Conservation (phyloP, 2,329 filamentous ascomycete species). For the Ophiocordyceps australis region DNA sequence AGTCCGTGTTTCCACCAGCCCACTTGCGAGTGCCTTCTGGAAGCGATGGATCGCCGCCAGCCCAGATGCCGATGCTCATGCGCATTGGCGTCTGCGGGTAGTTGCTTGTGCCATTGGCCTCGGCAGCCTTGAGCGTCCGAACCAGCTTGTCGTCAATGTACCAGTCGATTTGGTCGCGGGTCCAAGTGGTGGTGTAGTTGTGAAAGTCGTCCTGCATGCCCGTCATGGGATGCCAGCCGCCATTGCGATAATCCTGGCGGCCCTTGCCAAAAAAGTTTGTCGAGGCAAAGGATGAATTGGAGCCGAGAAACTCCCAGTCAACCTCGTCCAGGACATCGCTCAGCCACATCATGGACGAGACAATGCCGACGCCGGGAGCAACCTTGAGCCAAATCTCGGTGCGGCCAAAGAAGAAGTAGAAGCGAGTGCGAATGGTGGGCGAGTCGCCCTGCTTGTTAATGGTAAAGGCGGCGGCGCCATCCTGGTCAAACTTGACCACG, state of each 20-base stretch:
- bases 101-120: constrained; percentile 41
- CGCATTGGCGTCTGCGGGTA: constrained; percentile 68
- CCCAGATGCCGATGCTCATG: constrained; percentile 48
- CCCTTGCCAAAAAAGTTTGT: constrained; percentile 74
- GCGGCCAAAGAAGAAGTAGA: constrained; percentile 75
- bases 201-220: constrained; percentile 43
- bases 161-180: constrained; percentile 44
- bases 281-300: constrained; percentile 41
- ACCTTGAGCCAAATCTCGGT: constrained; percentile 66
- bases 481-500: constrained; percentile 37
- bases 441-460: constrained; percentile 55
- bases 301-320: constrained; percentile 70
- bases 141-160: constrained; percentile 50
- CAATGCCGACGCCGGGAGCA: constrained; percentile 54
- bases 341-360: constrained; percentile 68
- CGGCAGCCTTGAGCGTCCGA: constrained; percentile 41
- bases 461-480: constrained; percentile 52
- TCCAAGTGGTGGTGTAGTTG: constrained; percentile 67
- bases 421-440: constrained; percentile 60
- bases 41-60: constrained; percentile 38
- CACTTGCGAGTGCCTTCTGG: constrained; percentile 42
- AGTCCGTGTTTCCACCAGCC: constrained; percentile 55
- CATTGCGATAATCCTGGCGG: constrained; percentile 42
- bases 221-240: constrained; percentile 35
- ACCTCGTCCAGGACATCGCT: constrained; percentile 77